A percentile compares a stretch with the other conserved stretches of the same genome.
Evolutionary conservation across 148 eudicot genomes (phyloP).

Genomic region (Diospyros kaki): DNA sequence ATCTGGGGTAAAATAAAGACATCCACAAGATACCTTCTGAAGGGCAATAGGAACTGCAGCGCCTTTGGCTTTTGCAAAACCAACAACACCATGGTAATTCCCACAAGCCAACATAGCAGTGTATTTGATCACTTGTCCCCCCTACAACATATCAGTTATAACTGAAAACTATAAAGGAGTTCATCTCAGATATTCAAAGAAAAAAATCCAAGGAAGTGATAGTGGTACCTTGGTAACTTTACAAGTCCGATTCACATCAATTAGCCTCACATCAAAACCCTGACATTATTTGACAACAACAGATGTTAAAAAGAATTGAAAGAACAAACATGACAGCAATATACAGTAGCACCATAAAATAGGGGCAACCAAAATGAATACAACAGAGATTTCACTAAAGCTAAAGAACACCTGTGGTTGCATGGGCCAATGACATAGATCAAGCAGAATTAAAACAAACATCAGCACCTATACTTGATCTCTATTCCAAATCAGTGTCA

Average conservation of each 20-base stretch:
- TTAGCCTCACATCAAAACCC: slow-evolving; percentile 85
- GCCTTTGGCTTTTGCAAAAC: slow-evolving; percentile 92
- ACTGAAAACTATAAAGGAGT: slow-evolving; percentile 5
- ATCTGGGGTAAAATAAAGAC: background rate
- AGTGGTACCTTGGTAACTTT: slow-evolving; percentile 79
- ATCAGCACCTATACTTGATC: too few relatives aligned
- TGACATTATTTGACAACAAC: slow-evolving; percentile 26
- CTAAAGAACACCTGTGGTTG: too few relatives aligned
- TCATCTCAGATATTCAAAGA: background rate
- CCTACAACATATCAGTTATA: slow-evolving; percentile 36
- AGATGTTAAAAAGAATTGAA: too few relatives aligned
- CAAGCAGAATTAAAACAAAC: too few relatives aligned
- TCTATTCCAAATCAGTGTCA: too few relatives aligned
- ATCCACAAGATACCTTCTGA: slow-evolving; percentile 62
- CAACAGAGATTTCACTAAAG: too few relatives aligned
- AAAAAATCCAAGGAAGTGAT: slow-evolving; percentile 9
- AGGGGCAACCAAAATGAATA: too few relatives aligned
- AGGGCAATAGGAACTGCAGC: slow-evolving; percentile 65
- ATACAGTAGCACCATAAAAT: too few relatives aligned
- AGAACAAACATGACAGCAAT: too few relatives aligned
- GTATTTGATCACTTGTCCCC: slow-evolving; percentile 76
- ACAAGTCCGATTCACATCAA: slow-evolving; percentile 74
- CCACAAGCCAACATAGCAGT: slow-evolving; percentile 89
- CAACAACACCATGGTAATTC: slow-evolving; percentile 81
- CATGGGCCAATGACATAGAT: too few relatives aligned